Conservation (phyloP, 164 flowering plant genomes). For the Stephania cephalantha region DNA sequence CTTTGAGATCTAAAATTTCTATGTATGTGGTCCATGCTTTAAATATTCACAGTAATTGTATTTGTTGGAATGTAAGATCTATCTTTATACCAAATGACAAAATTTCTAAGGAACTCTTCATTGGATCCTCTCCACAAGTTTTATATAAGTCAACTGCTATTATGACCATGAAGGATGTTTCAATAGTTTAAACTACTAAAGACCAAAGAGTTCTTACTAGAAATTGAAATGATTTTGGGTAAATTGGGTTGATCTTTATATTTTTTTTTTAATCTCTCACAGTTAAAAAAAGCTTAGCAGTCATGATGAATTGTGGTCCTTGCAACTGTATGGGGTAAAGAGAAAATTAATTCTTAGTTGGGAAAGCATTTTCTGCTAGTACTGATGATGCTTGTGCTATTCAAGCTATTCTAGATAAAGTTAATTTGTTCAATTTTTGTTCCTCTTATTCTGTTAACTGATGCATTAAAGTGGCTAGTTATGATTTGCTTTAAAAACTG, state of each 20-base stretch:
- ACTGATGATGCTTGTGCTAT: not conserved
- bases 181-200: not conserved
- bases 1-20: not conserved
- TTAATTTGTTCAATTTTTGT: not conserved
- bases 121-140: not conserved
- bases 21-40: not conserved
- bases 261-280: not conserved
- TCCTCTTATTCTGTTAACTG: not conserved
- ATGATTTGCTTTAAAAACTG: not conserved
- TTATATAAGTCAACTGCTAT: too few species aligned
- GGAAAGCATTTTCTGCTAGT: not conserved
- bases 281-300: not conserved
- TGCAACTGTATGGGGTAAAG: not conserved
- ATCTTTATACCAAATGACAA: not conserved
- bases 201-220: not conserved
- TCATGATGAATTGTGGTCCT: slow-evolving; percentile 1
- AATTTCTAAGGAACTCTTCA: not conserved
- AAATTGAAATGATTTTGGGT: not conserved
- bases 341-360: not conserved
- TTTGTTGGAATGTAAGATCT: too few species aligned
- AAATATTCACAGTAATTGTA: not conserved
- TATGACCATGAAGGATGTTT: not conserved
- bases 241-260: not conserved
- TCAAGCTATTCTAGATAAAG: not conserved
- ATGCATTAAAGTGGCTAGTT: not conserved